Evolutionary conservation across 345 rosid genomes (phyloP).

Genomic region (Syzygium jambos): DNA sequence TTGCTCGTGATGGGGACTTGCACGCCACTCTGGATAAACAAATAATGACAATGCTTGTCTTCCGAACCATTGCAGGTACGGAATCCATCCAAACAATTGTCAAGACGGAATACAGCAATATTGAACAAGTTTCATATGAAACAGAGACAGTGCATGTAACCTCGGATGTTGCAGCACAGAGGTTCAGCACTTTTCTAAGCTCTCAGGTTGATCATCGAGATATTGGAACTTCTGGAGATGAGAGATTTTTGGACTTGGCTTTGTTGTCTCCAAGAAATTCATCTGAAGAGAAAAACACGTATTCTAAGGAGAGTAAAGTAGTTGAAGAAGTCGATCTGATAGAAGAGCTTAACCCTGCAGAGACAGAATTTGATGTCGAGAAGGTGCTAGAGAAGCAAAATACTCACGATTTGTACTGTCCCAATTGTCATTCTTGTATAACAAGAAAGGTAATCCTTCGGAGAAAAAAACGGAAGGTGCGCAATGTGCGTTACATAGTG

Average conservation of each 20-base stretch:
- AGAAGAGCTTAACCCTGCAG: constrained; percentile 38
- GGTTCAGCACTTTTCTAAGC: neutral
- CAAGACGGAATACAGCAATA: neutral
- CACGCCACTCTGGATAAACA: neutral
- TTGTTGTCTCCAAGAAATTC: constrained; percentile 9
- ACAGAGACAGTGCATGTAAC: neutral
- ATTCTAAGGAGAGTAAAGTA: constrained; percentile 7
- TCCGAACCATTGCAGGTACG: neutral
- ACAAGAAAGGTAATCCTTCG: constrained; percentile 58
- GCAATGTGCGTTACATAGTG: constrained; percentile 4
- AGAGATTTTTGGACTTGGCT: constrained; percentile 3
- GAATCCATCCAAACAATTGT: neutral
- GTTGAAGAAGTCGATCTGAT: constrained; percentile 15
- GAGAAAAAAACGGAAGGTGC: constrained; percentile 34
- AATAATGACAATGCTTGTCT: neutral
- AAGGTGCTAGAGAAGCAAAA: constrained; percentile 50
- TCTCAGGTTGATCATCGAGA: neutral
- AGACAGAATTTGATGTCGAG: constrained; percentile 51
- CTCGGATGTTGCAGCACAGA: neutral
- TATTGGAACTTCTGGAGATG: neutral
- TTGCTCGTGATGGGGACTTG: neutral
- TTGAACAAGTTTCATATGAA: neutral
- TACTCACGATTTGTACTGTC: constrained; percentile 76
- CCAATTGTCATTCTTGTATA: constrained; percentile 68
- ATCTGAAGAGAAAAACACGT: constrained; percentile 2